Percentiles rank a stretch among this genome's conserved stretches.
Conservation (phyloP, 352 stramenopile genomes). For the Pythium oligandrum region DNA sequence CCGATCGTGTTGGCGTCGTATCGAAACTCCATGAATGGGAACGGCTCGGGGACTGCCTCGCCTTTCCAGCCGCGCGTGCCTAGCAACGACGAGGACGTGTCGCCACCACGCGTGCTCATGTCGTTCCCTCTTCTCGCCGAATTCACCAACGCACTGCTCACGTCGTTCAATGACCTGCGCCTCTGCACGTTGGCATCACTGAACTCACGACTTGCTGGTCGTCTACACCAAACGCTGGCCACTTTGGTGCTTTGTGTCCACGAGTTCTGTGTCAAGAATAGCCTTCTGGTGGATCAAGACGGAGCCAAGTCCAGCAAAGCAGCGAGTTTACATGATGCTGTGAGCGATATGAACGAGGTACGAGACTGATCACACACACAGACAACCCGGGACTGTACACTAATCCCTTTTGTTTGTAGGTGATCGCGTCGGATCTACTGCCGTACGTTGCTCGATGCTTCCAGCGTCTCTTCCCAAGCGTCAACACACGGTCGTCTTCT, state of each 20-base stretch:
- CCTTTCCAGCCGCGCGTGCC: background rate
- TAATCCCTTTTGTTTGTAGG: constrained; percentile 18
- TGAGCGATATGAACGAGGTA: constrained; percentile 61
- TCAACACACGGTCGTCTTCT: too few species aligned
- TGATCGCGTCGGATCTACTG: constrained; percentile 49
- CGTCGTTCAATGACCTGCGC: constrained; percentile 82
- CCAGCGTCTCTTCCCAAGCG: constrained; percentile 47
- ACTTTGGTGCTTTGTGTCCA: constrained; percentile 46
- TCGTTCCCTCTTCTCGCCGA: constrained; percentile 82
- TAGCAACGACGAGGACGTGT: constrained; percentile 37
- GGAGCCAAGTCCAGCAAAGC: constrained; percentile 19
- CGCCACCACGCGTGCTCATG: constrained; percentile 77
- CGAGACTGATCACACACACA: background rate
- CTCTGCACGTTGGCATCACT: constrained; percentile 67
- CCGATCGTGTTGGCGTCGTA: constrained; percentile 72
- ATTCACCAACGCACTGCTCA: constrained; percentile 78
- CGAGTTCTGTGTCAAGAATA: constrained; percentile 54
- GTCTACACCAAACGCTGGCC: constrained; percentile 47
- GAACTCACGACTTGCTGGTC: constrained; percentile 45
- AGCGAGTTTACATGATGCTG: constrained; percentile 25
- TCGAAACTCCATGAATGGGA: constrained; percentile 25
- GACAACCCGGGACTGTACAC: background rate
- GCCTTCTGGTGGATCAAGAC: constrained; percentile 17
- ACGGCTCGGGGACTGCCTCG: background rate
- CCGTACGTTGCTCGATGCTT: constrained; percentile 75